Conservation (phyloP, 2,329 filamentous ascomycete species). For the Aspergillus melleus region DNA sequence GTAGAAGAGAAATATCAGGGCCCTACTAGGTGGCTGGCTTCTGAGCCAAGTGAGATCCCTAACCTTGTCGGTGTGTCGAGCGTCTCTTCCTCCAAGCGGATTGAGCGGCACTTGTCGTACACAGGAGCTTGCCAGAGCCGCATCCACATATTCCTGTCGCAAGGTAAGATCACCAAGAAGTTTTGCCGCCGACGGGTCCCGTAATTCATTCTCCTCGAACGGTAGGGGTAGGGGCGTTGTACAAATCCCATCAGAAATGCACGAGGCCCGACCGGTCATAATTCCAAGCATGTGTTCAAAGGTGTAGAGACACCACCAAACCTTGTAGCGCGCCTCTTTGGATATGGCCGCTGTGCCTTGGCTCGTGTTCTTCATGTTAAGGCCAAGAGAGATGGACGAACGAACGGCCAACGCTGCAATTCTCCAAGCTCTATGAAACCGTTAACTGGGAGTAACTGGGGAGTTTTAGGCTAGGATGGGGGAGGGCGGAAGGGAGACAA, state of each 20-base stretch:
- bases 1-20: constrained; percentile 41
- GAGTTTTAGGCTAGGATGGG: background rate
- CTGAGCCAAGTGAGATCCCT: constrained; percentile 38
- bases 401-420: constrained; percentile 44
- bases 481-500: background rate
- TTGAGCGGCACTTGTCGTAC: constrained; percentile 34
- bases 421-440: constrained; percentile 40
- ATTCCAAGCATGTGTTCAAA: constrained; percentile 47
- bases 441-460: background rate
- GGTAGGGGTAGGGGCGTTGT: constrained; percentile 45
- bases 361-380: constrained; percentile 47
- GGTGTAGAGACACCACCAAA: constrained; percentile 48
- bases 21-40: constrained; percentile 32
- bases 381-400: constrained; percentile 43
- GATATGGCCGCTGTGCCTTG: constrained; percentile 37
- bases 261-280: constrained; percentile 48
- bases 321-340: constrained; percentile 47
- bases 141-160: constrained; percentile 35
- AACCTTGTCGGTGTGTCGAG: constrained; percentile 20
- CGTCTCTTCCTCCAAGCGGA: constrained; percentile 28
- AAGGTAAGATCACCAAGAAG: constrained; percentile 32
- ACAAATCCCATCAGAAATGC: constrained; percentile 44
- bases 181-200: constrained; percentile 32
- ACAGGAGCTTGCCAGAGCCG: constrained; percentile 30
- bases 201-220: constrained; percentile 41